phyloP scores from a whole-genome alignment of 2,329 filamentous ascomycete species.

The Exophiala mesophila region DNA sequence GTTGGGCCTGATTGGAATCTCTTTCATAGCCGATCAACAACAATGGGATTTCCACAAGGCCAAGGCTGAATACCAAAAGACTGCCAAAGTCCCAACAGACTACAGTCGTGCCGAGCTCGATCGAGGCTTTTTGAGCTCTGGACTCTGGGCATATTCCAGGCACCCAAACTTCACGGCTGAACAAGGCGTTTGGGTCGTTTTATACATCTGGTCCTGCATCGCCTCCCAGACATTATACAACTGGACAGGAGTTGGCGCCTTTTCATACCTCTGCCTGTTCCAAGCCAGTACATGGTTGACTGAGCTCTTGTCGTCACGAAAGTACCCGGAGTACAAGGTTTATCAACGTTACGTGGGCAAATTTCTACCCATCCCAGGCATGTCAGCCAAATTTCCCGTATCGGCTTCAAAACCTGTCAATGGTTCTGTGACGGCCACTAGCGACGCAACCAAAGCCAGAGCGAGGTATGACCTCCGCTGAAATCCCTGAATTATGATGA shows the following conservation, averaged over 20 bases:
- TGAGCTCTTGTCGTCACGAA: conserved; percentile 70
- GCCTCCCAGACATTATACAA: conserved; percentile 66
- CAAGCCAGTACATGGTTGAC: conserved; percentile 86
- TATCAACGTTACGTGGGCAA: conserved; percentile 80
- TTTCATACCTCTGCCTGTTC: conserved; percentile 72
- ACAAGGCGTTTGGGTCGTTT: conserved; percentile 78
- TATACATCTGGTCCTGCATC: conserved; percentile 86
- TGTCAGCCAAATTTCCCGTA: conserved; percentile 4
- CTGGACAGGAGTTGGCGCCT: conserved; percentile 70
- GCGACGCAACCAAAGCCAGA: conserved; percentile 10
- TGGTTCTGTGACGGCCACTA: conserved; percentile 2
- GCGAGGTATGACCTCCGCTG: conserved; percentile 15
- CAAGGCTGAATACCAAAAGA: conserved; percentile 69
- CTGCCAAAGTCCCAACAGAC: conserved; percentile 62
- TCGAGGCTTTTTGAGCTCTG: conserved; percentile 78
- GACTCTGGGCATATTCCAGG: conserved; percentile 80
- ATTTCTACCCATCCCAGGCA: conserved; percentile 61
- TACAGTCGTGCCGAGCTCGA: conserved; percentile 73
- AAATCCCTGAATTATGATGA: too few species aligned
- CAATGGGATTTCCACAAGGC: conserved; percentile 87
- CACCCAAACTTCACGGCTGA: conserved; percentile 96
- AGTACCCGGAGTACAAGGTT: conserved; percentile 81
- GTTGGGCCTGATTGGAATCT: conserved; percentile 55
- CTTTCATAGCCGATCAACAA: conserved; percentile 83
- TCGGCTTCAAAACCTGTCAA: not conserved